Percentiles rank a stretch among this genome's conserved stretches.
phyloP scores from a whole-genome alignment of 495 filamentous ascomycete genomes.

The Cladorrhinum samala region DNA sequence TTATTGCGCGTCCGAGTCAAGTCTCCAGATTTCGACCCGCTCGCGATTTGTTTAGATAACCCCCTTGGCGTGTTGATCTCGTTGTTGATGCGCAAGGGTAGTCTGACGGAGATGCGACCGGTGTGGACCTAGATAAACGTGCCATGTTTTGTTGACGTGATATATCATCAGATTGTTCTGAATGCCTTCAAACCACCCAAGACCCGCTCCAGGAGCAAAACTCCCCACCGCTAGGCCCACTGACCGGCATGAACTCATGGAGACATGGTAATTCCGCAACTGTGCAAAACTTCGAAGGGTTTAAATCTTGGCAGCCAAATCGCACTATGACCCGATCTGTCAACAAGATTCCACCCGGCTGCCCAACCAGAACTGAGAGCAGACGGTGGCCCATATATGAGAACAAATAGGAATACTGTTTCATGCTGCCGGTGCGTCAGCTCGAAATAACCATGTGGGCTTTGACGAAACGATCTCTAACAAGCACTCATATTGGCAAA shows the following conservation, averaged over 20 bases:
- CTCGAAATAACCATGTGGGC: slow-evolving; percentile 12
- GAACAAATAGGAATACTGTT: slow-evolving; percentile 10
- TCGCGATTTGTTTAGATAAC: background rate
- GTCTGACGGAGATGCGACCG: slow-evolving; percentile 2
- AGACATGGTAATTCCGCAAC: background rate
- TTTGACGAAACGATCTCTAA: slow-evolving; percentile 8
- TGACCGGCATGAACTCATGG: background rate
- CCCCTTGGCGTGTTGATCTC: background rate
- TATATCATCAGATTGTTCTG: background rate
- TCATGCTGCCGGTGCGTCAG: slow-evolving; percentile 1
- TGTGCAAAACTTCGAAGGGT: background rate
- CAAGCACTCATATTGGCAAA: slow-evolving; percentile 16
- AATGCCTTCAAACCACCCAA: background rate
- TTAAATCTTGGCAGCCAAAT: background rate
- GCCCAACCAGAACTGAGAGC: background rate
- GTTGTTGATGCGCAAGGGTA: background rate
- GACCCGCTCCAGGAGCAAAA: background rate
- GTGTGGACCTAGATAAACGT: background rate
- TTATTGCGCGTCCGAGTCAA: background rate
- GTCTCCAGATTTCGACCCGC: no score
- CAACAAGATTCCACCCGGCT: background rate
- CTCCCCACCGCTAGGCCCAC: background rate
- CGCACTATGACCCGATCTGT: background rate
- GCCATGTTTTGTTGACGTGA: background rate
- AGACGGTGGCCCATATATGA: slow-evolving; percentile 1